Conservation (phyloP, 2,329 filamentous ascomycete genomes). For the Talaromyces verruculosus region DNA sequence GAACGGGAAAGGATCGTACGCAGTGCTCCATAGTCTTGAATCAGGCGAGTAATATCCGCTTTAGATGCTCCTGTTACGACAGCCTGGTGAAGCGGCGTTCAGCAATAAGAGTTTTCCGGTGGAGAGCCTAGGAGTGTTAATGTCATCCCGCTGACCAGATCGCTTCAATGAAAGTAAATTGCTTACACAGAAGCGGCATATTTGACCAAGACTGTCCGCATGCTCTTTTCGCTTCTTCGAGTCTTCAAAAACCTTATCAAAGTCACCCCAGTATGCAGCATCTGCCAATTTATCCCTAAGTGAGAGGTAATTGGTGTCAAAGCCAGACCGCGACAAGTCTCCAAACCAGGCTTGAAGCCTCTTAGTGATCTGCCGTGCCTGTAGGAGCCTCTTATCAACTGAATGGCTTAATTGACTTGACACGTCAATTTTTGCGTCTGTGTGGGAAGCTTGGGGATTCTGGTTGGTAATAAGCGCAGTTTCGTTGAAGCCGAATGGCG, state of each 20-base stretch:
- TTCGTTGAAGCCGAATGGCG: neutral
- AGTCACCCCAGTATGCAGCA: neutral
- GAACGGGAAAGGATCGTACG: neutral
- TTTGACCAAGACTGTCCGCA: neutral
- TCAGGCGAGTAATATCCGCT: too few relatives aligned
- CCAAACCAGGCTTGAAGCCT: neutral
- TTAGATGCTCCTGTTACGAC: too few relatives aligned
- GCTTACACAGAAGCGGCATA: neutral
- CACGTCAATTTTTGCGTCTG: neutral
- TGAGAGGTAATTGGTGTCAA: neutral
- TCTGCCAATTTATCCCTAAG: neutral
- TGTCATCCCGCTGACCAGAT: neutral
- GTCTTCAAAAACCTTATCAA: neutral
- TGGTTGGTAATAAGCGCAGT: neutral
- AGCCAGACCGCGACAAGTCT: neutral
- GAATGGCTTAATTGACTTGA: neutral
- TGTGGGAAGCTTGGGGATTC: neutral
- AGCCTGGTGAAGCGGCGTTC: too few relatives aligned
- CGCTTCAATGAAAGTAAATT: neutral
- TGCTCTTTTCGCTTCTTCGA: neutral
- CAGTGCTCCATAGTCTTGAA: neutral
- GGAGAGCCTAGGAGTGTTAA: neutral
- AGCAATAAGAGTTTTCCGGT: neutral
- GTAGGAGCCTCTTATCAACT: neutral
- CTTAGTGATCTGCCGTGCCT: neutral